Evolutionary conservation across 1,139 yeast genomes (phyloP), one percentile per base, ranked within the genome.

Genomic region (Debaryomyces robertsiae): DNA sequence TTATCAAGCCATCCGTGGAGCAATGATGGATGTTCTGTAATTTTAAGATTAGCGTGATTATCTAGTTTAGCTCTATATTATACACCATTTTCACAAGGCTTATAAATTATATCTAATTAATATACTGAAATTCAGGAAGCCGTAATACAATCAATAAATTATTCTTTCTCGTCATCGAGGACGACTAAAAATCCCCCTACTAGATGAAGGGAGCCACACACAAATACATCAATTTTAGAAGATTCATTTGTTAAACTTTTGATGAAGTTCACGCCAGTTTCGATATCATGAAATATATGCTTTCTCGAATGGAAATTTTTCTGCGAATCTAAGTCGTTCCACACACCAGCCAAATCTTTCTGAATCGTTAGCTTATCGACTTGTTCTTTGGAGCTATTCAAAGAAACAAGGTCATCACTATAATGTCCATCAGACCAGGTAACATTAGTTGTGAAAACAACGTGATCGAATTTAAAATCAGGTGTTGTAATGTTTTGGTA

Each of bases 181-280:
- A 91, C 97, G 2, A 90, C 93, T 38, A 93, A 68, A 44, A 93
- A 77, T 0, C 98, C 98, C 14, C 99, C 98, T 9, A 93, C 96
- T 41, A 94, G 69, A 61, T 91, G 96, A 47, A 94, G 69, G 17
- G 98, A 91, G 2, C 99, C 99, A 46, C 95, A 87, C 0, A 90
- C 97, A 65, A 90, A 84, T 1, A 90, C 95, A 49, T 90, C 91
- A 15, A 82, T 66, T 10, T 49, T 56, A 10, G 59, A 50, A 17
- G 47, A 45, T 2, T 64, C 71, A 14, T 62, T 63, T 45, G 62
- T 76, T 58, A 57, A 79, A 54, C 61, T 63, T 47, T 75, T 69
- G 41, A 78, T 68, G 49, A 75, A 69, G 30, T 79, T 73, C 11
- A 83, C 78, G 5, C 93, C 82, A 1, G 85, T 77, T 60, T 93